Evolutionary conservation across 1,284 basidiomycete species (phyloP).

Genomic region (Laetiporus sulphureus): DNA sequence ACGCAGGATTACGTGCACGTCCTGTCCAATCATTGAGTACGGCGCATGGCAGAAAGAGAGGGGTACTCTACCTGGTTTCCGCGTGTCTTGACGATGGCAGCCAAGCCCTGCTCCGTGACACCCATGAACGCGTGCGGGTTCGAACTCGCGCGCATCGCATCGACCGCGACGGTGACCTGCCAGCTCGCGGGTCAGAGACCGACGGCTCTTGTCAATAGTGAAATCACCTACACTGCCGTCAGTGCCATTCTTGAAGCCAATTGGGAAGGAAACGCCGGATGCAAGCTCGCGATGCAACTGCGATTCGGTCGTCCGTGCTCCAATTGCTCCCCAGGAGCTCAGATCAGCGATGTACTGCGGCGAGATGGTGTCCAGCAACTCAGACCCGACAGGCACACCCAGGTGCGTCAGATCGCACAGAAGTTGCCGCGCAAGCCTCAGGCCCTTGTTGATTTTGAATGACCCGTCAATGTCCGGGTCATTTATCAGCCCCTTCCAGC

Average conservation of each 20-base stretch:
- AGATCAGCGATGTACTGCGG: slow-evolving; percentile 80
- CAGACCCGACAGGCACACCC: slow-evolving; percentile 91
- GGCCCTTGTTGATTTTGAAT: slow-evolving; percentile 96
- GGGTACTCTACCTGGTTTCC: slow-evolving; percentile 55
- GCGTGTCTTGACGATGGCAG: slow-evolving; percentile 91
- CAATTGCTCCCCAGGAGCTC: slow-evolving; percentile 96
- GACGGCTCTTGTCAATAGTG: too few relatives aligned
- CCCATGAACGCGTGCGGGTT: slow-evolving; percentile 98
- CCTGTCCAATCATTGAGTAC: slow-evolving; percentile 27
- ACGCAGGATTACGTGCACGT: slow-evolving; percentile 91
- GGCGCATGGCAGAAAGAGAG: neutral
- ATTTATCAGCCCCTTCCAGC: slow-evolving; percentile 87
- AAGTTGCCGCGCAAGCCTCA: slow-evolving; percentile 81
- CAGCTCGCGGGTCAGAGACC: neutral
- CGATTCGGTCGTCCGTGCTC: slow-evolving; percentile 92
- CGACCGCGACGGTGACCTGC: slow-evolving; percentile 72
- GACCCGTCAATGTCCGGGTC: slow-evolving; percentile 91
- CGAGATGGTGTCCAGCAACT: slow-evolving; percentile 92
- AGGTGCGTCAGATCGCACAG: slow-evolving; percentile 85
- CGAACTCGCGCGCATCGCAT: slow-evolving; percentile 91
- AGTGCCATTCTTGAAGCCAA: slow-evolving; percentile 99
- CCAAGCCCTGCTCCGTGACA: slow-evolving; percentile 92
- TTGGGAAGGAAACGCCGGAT: slow-evolving; percentile 84
- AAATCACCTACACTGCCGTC: slow-evolving; percentile 81
- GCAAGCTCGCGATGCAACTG: slow-evolving; percentile 93